Evolutionary conservation across 2,329 filamentous ascomycete genomes (phyloP).

Genomic region (Ceratocystis ficicola): DNA sequence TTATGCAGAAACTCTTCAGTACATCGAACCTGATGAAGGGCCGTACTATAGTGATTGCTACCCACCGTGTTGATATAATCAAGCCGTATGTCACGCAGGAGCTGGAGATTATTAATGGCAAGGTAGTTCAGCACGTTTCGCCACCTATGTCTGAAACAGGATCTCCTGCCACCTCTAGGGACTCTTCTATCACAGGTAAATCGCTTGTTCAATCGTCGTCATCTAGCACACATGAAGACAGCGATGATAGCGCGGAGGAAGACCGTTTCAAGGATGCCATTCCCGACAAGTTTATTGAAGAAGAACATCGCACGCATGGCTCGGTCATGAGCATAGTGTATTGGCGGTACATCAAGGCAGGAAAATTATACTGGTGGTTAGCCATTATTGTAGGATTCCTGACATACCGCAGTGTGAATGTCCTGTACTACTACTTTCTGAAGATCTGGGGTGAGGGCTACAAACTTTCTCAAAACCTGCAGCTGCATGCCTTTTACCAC

Average conservation of each 20-base stretch:
- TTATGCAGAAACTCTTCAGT: conserved; percentile 49
- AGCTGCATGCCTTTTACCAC: conserved; percentile 1
- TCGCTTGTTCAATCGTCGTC: conserved; percentile 8
- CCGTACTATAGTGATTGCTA: conserved; percentile 66
- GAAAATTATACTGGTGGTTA: conserved; percentile 61
- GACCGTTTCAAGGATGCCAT: conserved; percentile 32
- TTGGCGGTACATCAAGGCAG: conserved; percentile 74
- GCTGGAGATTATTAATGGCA: conserved; percentile 53
- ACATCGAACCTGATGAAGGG: conserved; percentile 42
- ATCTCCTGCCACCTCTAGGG: neutral
- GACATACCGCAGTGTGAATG: conserved; percentile 49
- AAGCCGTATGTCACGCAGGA: conserved; percentile 60
- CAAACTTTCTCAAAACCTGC: conserved; percentile 14
- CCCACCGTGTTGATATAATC: conserved; percentile 67
- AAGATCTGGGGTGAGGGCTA: conserved; percentile 82
- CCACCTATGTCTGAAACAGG: neutral
- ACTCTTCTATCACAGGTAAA: neutral
- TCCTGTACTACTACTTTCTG: conserved; percentile 66
- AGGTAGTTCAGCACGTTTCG: conserved; percentile 2
- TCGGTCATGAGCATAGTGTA: conserved; percentile 66
- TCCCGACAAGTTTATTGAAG: conserved; percentile 66
- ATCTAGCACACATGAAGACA: conserved; percentile 1
- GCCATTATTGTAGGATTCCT: conserved; percentile 50
- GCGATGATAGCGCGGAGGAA: conserved; percentile 2
- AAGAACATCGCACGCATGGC: conserved; percentile 62